Base-by-base conservation (phyloP, 805 yeast species). In the Cyberlindnera amylophila region DNA sequence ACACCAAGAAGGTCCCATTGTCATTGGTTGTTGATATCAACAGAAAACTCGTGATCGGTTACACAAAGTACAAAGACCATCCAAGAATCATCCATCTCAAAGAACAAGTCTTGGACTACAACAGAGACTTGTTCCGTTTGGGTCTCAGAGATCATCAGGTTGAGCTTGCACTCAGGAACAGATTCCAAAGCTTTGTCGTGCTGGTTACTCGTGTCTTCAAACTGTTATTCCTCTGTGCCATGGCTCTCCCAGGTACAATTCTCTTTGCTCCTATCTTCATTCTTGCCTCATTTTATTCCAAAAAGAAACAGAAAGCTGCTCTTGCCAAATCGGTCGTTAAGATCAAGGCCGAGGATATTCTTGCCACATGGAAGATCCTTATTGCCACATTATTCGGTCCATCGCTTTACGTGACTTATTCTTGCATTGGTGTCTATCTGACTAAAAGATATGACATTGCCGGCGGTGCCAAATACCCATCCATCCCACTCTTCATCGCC, bases 331-430 rank as follows among this genome's bases (percentile, higher is more conserved):
- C 96, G 0, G 75, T 86, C 1, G 99, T 91, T 14, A 91, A 91
- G 60, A 81, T 91, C 49, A 81, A 82, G 59, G 98, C 95, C 12
- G 79, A 77, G 38, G 99, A 91, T 61, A 95, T 91, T 32, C 71
- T 91, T 42, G 97, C 97, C 2, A 87, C 97, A 2, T 91, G 99
- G 99, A 91, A 91, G 63, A 77, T 91, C 35, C 72, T 90, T 46
- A 86, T 90, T 18, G 81, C 91, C 14, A 72, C 91, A 66, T 83
- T 87, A 1, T 66, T 87, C 46, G 93, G 96, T 0, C 99, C 99
- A 3, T 57, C 86, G 9, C 67, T 91, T 11, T 91, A 90, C 66
- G 76, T 81, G 40, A 70, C 83, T 34, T 93, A 90, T 57, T 87
- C 96, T 0, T 18, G 70, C 6, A 37, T 65, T 13, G 69, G 69